A percentile compares a stretch with the other conserved stretches of the same genome.
phyloP scores from a whole-genome alignment of 805 yeast species.

The Kazachstania bromeliacearum region DNA sequence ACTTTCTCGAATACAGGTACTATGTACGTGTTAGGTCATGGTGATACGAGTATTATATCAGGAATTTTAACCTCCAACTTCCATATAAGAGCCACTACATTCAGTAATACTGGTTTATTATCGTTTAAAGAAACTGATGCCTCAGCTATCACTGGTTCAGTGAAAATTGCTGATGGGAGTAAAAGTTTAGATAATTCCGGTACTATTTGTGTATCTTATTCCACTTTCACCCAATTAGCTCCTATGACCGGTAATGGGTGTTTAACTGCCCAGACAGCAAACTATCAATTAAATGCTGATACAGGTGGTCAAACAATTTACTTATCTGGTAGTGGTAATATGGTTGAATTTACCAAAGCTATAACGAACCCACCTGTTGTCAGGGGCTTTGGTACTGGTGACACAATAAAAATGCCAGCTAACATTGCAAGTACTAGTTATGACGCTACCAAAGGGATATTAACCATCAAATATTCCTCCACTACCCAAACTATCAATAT shows the following conservation, averaged over 20 bases:
- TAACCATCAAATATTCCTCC: neutral
- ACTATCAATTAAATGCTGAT: neutral
- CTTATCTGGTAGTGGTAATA: neutral
- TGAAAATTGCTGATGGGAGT: no score
- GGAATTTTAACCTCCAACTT: neutral
- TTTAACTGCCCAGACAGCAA: neutral
- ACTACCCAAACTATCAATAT: neutral
- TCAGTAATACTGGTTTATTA: neutral
- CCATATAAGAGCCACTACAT: neutral
- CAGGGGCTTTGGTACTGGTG: constrained; percentile 1
- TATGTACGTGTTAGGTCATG: neutral
- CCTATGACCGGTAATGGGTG: neutral
- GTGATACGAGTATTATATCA: neutral
- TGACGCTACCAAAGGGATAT: neutral
- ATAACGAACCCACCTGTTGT: neutral
- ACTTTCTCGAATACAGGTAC: constrained; percentile 4
- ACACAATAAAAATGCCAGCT: neutral
- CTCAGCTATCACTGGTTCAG: neutral
- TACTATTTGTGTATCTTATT: neutral
- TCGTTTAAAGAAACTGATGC: neutral
- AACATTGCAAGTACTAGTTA: neutral
- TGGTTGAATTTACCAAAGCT: neutral
- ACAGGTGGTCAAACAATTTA: neutral
- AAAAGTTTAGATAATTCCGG: neutral
- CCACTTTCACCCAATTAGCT: neutral